phyloP scores from a whole-genome alignment of 2,329 filamentous ascomycete genomes.

The Cadophora sp. region DNA sequence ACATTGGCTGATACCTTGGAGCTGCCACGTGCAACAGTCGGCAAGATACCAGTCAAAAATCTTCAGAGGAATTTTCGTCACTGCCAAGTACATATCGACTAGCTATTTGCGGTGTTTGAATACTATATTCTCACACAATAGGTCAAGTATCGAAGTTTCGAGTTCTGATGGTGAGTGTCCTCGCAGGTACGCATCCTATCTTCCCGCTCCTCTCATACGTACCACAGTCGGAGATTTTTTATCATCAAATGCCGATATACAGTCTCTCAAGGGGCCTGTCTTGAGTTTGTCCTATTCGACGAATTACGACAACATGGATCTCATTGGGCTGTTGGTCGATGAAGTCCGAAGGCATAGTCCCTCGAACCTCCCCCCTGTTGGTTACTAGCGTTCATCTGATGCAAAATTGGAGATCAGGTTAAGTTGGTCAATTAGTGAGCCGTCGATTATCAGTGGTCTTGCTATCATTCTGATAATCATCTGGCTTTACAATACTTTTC shows the following conservation, averaged over 20 bases:
- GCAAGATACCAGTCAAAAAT: background rate
- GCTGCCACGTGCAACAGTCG: background rate
- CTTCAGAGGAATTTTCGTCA: background rate
- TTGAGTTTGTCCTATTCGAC: background rate
- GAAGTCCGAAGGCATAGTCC: background rate
- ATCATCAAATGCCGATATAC: background rate
- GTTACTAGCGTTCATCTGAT: background rate
- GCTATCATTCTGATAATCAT: background rate
- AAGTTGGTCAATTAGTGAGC: background rate
- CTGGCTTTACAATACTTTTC: background rate
- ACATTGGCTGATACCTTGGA: background rate
- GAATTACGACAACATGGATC: background rate
- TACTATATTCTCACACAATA: background rate
- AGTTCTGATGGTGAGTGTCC: background rate
- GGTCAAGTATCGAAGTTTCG: background rate
- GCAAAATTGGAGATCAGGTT: background rate
- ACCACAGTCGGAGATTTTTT: too few relatives aligned
- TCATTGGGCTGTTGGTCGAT: background rate
- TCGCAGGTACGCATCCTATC: too few relatives aligned
- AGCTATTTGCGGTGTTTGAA: background rate
- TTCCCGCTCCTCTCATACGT: too few relatives aligned
- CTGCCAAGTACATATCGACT: background rate
- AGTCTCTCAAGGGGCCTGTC: background rate
- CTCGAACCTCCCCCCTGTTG: background rate
- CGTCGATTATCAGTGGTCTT: background rate